Conservation (phyloP, 148 eudicot species). For the Dysphania ambrosioides region DNA sequence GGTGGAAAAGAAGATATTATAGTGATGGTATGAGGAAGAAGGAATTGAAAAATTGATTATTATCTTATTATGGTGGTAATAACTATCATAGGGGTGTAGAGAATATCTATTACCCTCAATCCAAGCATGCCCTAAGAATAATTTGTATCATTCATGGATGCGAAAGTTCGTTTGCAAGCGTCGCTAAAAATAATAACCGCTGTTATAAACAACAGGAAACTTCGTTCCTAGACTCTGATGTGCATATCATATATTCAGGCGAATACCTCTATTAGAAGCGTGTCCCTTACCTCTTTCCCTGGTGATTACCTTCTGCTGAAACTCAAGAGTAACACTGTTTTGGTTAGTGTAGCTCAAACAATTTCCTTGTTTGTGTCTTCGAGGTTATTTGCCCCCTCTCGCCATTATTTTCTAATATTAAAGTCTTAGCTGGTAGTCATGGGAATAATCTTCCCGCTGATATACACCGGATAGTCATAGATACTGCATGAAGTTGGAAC, state of each 20-base stretch:
- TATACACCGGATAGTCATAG: neutral
- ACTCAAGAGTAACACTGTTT: too few species aligned
- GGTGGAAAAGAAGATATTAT: too few species aligned
- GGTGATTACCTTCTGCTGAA: neutral
- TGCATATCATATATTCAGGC: neutral
- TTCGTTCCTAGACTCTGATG: neutral
- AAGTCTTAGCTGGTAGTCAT: neutral
- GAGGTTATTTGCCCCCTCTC: too few species aligned
- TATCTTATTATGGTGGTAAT: neutral
- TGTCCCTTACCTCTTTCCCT: neutral
- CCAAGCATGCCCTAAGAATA: too few species aligned
- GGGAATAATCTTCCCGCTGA: neutral
- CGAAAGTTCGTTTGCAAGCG: neutral
- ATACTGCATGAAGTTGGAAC: neutral
- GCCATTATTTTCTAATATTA: too few species aligned
- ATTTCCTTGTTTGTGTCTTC: neutral
- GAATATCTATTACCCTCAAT: too few species aligned
- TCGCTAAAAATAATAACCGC: too few species aligned
- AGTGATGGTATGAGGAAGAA: too few species aligned
- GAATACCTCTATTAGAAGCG: neutral
- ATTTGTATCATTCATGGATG: neutral
- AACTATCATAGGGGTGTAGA: neutral
- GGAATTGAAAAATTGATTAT: too few species aligned
- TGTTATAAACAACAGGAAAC: too few species aligned
- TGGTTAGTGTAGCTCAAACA: neutral